Evolutionary conservation across 2,329 filamentous ascomycete genomes (phyloP).

Genomic region (Monosporascus sp.): DNA sequence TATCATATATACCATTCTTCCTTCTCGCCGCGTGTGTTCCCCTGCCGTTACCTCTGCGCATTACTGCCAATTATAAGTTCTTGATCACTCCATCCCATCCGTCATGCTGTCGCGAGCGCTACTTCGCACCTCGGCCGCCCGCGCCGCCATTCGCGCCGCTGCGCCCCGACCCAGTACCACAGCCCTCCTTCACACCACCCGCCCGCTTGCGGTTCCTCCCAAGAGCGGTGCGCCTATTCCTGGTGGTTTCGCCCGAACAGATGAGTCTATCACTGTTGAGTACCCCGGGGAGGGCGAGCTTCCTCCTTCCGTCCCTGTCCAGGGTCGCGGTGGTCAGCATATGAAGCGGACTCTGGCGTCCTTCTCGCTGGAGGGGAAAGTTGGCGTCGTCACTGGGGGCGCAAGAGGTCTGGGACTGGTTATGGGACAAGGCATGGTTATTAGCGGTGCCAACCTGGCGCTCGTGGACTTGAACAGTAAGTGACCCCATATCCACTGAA

Average conservation of each 20-base stretch:
- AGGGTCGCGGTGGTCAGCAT: constrained; percentile 72
- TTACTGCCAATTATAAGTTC: background rate
- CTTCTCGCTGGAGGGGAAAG: constrained; percentile 81
- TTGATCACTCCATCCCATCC: background rate
- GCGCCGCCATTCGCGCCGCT: constrained; percentile 11
- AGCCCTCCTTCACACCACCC: constrained; percentile 22
- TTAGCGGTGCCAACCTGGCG: constrained; percentile 81
- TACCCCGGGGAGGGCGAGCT: constrained; percentile 72
- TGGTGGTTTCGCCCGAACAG: constrained; percentile 73
- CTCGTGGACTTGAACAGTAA: constrained; percentile 90
- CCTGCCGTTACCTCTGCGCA: no score
- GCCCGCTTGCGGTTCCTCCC: constrained; percentile 16
- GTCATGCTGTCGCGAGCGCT: constrained; percentile 15
- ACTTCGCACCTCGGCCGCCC: constrained; percentile 11
- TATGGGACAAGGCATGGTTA: constrained; percentile 87
- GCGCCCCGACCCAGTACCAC: constrained; percentile 13
- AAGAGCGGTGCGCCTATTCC: constrained; percentile 27
- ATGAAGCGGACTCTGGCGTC: constrained; percentile 79
- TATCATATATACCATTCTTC: background rate
- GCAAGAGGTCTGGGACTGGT: constrained; percentile 84
- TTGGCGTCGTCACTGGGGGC: constrained; percentile 83
- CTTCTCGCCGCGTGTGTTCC: no score
- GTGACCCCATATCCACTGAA: constrained; percentile 23
- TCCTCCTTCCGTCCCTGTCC: constrained; percentile 64
- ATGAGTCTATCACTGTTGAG: constrained; percentile 70